phyloP scores from a whole-genome alignment of 139 green algal species.

The Eudorina sp. region DNA sequence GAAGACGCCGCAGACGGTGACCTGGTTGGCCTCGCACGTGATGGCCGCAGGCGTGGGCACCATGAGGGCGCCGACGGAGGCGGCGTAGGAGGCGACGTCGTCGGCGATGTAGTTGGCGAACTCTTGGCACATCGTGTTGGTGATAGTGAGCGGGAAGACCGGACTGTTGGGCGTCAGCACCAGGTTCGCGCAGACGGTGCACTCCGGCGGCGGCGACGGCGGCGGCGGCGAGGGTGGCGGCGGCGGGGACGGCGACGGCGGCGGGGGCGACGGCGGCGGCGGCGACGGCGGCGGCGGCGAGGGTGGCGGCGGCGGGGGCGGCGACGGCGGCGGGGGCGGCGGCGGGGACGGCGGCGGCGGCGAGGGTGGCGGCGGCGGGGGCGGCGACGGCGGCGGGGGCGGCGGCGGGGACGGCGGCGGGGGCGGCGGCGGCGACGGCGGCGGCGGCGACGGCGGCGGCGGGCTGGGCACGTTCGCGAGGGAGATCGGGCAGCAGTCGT shows the following conservation, averaged over 20 bases:
- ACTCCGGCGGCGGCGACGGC: not conserved
- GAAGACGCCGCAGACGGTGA: slow-evolving; percentile 7
- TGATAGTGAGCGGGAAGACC: not conserved
- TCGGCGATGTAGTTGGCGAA: not conserved
- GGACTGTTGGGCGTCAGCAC: not conserved
- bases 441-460: slow-evolving; percentile 9
- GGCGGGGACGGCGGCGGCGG: not conserved
- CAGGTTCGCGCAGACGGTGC: not conserved
- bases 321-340: not conserved
- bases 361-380: not conserved
- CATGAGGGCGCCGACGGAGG: not conserved
- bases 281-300: not conserved
- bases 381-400: not conserved
- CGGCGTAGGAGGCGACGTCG: not conserved
- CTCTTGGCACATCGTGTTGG: not conserved
- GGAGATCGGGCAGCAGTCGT: slow-evolving; percentile 16
- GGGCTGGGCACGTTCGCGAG: not conserved
- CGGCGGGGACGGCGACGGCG: not conserved
- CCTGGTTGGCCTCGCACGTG: not conserved
- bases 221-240: not conserved
- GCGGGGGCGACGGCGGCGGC: not conserved
- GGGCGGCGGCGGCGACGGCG: not conserved
- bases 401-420: not conserved
- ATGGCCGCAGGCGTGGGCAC: not conserved
- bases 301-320: not conserved